These are phyloP conservation scores for Parascedosporium putredinis DNA, from an alignment of 2,329 filamentous ascomycete species.

Conservation along the genomic window DNA sequence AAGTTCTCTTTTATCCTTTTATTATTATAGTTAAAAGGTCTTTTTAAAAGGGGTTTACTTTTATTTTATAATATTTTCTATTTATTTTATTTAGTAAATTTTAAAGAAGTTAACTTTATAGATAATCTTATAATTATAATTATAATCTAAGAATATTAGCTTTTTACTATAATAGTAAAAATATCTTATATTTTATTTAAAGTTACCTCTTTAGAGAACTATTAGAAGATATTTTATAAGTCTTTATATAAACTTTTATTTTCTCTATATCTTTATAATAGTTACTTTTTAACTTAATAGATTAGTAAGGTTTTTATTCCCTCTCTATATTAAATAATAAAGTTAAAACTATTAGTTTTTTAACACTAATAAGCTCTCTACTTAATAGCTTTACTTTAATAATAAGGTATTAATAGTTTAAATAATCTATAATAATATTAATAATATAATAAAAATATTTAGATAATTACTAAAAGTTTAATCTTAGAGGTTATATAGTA, in stretches of 20 bases:
- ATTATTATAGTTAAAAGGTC: not conserved
- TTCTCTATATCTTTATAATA: not conserved
- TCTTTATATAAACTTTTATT: not conserved
- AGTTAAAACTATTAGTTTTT: not conserved
- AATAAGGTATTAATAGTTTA: conserved; percentile 1
- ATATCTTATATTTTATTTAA: not conserved
- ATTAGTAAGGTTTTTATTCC: not conserved
- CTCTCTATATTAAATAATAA: not conserved
- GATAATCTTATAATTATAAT: not conserved
- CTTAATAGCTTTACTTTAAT: not conserved
- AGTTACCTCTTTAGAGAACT: conserved; percentile 3
- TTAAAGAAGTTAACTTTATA: not conserved
- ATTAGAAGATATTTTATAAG: not conserved
- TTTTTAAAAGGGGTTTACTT: not conserved
- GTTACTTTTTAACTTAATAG: not conserved
- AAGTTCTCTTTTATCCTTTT: not conserved
- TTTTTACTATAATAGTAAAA: conserved; percentile 1
- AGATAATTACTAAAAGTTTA: not conserved
- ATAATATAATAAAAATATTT: conserved; percentile 4
- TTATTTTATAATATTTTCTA: not conserved
- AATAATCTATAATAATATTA: not conserved
- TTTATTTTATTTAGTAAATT: not conserved
- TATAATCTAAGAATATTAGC: not conserved
- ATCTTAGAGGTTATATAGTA: conserved; percentile 8
- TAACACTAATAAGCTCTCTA: not conserved